Evolutionary conservation across 2,329 filamentous ascomycete genomes (phyloP).

Genomic region (Pseudocercospora musae): DNA sequence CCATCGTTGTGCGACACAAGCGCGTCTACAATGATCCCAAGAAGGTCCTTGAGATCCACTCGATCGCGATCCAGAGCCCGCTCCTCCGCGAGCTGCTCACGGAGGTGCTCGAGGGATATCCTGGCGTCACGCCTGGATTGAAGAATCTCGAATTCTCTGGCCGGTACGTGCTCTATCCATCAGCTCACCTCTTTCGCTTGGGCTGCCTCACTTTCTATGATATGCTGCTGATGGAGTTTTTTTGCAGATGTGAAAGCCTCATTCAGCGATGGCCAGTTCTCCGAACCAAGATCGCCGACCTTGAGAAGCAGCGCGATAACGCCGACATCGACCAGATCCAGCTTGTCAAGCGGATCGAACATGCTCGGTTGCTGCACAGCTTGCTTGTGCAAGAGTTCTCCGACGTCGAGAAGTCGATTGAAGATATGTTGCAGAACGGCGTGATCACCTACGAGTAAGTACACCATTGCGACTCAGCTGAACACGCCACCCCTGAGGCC

Average conservation of each 20-base stretch:
- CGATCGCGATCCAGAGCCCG: slow-evolving; percentile 62
- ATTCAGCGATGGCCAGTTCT: slow-evolving; percentile 60
- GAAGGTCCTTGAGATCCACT: slow-evolving; percentile 58
- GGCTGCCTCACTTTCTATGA: too few species aligned
- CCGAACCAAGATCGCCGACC: slow-evolving; percentile 39
- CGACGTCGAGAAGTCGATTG: slow-evolving; percentile 39
- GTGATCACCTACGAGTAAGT: slow-evolving; percentile 34
- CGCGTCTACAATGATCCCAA: slow-evolving; percentile 51
- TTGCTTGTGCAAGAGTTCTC: slow-evolving; percentile 43
- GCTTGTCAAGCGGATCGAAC: slow-evolving; percentile 27
- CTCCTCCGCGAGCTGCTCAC: slow-evolving; percentile 56
- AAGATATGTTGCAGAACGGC: slow-evolving; percentile 37
- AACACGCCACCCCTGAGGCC: too few species aligned
- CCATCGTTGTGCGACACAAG: slow-evolving; percentile 58
- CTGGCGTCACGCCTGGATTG: slow-evolving; percentile 58
- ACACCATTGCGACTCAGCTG: not conserved
- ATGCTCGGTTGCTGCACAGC: slow-evolving; percentile 40
- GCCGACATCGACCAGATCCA: slow-evolving; percentile 5
- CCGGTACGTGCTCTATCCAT: not conserved
- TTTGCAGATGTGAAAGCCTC: slow-evolving; percentile 59
- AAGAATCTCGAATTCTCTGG: slow-evolving; percentile 59
- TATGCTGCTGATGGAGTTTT: too few species aligned
- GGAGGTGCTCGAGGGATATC: slow-evolving; percentile 56
- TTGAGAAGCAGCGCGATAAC: slow-evolving; percentile 16
- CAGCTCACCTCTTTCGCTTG: not conserved